These are phyloP conservation scores for Thraustochytrium sp. DNA, from an alignment of 352 stramenopile genomes.

Conservation along the genomic window DNA sequence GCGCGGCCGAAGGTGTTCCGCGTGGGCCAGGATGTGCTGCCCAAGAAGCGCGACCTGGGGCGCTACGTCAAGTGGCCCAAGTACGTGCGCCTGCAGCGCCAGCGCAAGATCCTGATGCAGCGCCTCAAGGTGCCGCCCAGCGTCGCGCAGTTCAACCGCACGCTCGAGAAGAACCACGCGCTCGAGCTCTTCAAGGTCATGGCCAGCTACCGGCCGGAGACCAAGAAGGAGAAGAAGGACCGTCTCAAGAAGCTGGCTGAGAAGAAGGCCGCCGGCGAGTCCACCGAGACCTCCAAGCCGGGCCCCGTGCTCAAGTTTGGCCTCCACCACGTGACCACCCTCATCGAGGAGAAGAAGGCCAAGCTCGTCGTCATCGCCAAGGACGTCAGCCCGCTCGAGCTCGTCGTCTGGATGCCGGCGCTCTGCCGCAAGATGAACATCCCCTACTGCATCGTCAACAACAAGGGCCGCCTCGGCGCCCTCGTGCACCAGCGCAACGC, in stretches of 20 bases:
- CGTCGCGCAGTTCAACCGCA: constrained; percentile 98
- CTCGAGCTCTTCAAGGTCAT: constrained; percentile 90
- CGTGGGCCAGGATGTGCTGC: constrained; percentile 91
- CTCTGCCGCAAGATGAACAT: constrained; percentile 94
- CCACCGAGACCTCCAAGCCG: constrained; percentile 56
- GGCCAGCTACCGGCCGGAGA: constrained; percentile 98
- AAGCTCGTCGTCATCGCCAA: constrained; percentile 98
- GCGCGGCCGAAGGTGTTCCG: constrained; percentile 85
- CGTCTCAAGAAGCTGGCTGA: constrained; percentile 91
- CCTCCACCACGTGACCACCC: constrained; percentile 97
- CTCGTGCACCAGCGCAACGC: constrained; percentile 98
- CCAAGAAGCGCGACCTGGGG: constrained; percentile 81
- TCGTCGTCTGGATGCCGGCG: constrained; percentile 53
- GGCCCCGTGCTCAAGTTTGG: constrained; percentile 93
- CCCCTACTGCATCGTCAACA: constrained; percentile 98
- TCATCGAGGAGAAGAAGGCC: constrained; percentile 99
- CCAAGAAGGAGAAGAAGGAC: constrained; percentile 92
- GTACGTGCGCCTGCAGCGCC: constrained; percentile 97
- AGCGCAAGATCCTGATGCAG: constrained; percentile 96
- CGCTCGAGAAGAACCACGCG: constrained; percentile 93
- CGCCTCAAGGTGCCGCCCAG: constrained; percentile 96
- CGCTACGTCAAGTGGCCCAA: constrained; percentile 97
- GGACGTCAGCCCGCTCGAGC: constrained; percentile 95
- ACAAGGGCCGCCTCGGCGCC: constrained; percentile 94
- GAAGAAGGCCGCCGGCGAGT: constrained; percentile 74